Evolutionary conservation across 192 early-diverging fungal genomes (phyloP).

Genomic region (Geranomyces variabilis): DNA sequence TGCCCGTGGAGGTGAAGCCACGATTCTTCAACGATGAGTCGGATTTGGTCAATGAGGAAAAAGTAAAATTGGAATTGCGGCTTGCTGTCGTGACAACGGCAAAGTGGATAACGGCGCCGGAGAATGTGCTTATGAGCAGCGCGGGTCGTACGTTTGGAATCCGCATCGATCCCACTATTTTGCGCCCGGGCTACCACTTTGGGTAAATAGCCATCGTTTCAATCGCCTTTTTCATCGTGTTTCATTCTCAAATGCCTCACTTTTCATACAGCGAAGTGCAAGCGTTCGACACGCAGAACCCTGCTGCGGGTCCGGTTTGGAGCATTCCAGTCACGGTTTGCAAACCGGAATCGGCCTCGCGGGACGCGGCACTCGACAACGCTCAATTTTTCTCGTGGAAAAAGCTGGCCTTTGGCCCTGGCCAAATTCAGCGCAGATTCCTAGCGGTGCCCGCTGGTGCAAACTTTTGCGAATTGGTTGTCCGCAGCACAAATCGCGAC

Average conservation of each 20-base stretch:
- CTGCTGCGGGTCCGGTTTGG: constrained; percentile 80
- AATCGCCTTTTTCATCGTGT: no score
- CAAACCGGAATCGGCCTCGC: constrained; percentile 63
- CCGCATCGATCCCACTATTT: constrained; percentile 77
- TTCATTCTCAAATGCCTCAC: no score
- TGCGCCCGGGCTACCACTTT: constrained; percentile 79
- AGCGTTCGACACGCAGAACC: constrained; percentile 76
- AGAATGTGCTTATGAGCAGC: constrained; percentile 71
- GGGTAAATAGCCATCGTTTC: no score
- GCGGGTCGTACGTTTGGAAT: constrained; percentile 62
- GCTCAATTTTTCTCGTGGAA: constrained; percentile 42
- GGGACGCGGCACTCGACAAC: background rate
- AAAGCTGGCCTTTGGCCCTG: constrained; percentile 68
- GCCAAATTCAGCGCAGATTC: constrained; percentile 79
- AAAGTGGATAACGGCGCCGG: constrained; percentile 78
- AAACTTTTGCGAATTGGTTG: constrained; percentile 62
- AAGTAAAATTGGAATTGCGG: constrained; percentile 79
- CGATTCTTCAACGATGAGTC: constrained; percentile 68
- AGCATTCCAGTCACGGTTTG: constrained; percentile 85
- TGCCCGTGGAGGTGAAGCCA: constrained; percentile 59
- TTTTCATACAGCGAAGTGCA: no score
- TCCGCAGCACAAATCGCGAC: constrained; percentile 38
- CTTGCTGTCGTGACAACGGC: constrained; percentile 69
- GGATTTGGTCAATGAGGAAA: constrained; percentile 56
- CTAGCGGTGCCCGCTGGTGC: constrained; percentile 81